These are phyloP conservation scores for Citrus unshiu DNA, from an alignment of 345 rosid genomes.

Conservation along the genomic window DNA sequence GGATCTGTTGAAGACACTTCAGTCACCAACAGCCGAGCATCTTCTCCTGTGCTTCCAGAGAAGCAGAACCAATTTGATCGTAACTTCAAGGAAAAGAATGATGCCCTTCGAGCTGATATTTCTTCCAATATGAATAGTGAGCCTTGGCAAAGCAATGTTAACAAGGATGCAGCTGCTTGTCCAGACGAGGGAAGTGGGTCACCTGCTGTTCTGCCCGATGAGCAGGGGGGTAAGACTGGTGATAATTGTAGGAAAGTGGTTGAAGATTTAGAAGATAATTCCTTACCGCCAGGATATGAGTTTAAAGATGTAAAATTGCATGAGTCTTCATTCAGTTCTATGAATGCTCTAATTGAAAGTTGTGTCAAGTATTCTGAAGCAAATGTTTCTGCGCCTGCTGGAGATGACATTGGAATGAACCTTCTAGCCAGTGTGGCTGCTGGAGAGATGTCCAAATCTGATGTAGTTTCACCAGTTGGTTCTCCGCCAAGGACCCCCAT, in stretches of 20 bases:
- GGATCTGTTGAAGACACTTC: conserved; percentile 65
- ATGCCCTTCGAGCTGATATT: conserved; percentile 34
- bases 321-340: conserved; percentile 66
- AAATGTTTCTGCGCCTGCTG: conserved; percentile 40
- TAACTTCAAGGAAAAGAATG: conserved; percentile 42
- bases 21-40: conserved; percentile 46
- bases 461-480: conserved; percentile 44
- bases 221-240: conserved; percentile 36
- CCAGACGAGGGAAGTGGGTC: conserved; percentile 53
- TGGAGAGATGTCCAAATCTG: conserved; percentile 72
- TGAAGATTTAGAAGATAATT: conserved; percentile 39
- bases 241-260: conserved; percentile 38
- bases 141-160: conserved; percentile 64
- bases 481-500: conserved; percentile 42
- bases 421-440: conserved; percentile 95
- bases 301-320: conserved; percentile 41
- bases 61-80: conserved; percentile 55
- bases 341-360: conserved; percentile 87
- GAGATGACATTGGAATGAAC: conserved; percentile 93
- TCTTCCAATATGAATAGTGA: conserved; percentile 44
- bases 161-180: conserved; percentile 43
- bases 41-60: conserved; percentile 55
- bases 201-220: conserved; percentile 38
- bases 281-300: conserved; percentile 43
- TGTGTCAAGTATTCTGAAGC: conserved; percentile 72